Evolutionary conservation across 2,329 filamentous ascomycete species (phyloP).

Genomic region (Huntiella moniliformis): DNA sequence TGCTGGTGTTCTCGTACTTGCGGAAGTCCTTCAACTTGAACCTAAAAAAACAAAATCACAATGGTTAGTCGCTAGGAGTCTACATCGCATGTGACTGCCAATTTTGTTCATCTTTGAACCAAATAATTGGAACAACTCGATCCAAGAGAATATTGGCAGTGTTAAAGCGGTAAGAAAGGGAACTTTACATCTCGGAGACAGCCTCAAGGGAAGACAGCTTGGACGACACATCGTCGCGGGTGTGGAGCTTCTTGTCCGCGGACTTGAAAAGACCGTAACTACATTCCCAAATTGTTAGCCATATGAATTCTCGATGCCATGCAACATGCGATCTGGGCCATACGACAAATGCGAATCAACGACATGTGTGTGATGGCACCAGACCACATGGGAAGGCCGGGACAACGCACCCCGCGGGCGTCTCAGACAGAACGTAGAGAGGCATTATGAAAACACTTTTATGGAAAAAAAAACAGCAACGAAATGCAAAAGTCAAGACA

Average conservation of each 20-base stretch:
- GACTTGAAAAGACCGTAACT: constrained; percentile 98
- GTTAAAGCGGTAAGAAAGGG: constrained; percentile 2
- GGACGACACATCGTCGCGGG: constrained; percentile 59
- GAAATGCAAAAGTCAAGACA: constrained; percentile 6
- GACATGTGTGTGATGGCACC: not conserved
- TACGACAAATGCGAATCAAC: not conserved
- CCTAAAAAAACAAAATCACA: constrained; percentile 23
- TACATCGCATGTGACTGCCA: not conserved
- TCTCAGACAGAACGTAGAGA: constrained; percentile 86
- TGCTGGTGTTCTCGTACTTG: constrained; percentile 89
- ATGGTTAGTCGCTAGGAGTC: constrained; percentile 9
- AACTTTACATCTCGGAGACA: constrained; percentile 61
- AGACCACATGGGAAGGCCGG: constrained; percentile 8
- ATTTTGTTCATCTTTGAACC: not conserved
- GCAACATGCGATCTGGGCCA: not conserved
- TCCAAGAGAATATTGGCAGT: not conserved
- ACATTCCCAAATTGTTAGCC: constrained; percentile 12
- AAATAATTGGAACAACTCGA: not conserved
- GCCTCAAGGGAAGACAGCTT: constrained; percentile 67
- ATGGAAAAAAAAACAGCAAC: not conserved
- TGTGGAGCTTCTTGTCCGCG: constrained; percentile 94
- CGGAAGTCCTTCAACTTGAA: constrained; percentile 92
- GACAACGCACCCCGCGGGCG: constrained; percentile 52
- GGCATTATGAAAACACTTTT: constrained; percentile 17
- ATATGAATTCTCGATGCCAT: not conserved